Percentiles rank a stretch among this genome's conserved stretches.
Evolutionary conservation across 2,329 filamentous ascomycete species (phyloP).

Genomic region (Zopfia rhizophila): DNA sequence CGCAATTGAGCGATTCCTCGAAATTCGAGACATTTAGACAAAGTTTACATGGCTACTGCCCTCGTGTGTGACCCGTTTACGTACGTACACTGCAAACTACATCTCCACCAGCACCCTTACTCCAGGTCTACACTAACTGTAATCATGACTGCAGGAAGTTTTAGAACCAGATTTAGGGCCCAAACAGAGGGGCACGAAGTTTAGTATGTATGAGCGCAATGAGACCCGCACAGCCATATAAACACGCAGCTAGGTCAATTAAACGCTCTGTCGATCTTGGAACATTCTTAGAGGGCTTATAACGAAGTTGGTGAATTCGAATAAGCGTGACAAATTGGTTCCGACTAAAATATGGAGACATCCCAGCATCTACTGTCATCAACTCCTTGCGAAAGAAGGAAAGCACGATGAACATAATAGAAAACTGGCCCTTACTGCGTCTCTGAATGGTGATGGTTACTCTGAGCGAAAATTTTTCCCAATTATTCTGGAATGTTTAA

Average conservation of each 20-base stretch:
- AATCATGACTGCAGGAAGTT: no score
- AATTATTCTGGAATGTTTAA: no score
- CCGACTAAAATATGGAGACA: slow-evolving; percentile 20
- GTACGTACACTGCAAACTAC: no score
- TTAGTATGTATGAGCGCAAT: slow-evolving; percentile 47
- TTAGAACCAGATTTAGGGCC: no score
- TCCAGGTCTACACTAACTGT: no score
- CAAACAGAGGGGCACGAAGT: no score
- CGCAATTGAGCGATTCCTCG: no score
- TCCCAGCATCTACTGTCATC: slow-evolving; percentile 22
- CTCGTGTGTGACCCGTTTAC: no score
- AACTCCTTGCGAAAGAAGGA: background rate
- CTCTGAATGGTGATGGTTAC: background rate
- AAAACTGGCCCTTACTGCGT: background rate
- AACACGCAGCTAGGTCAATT: slow-evolving; percentile 51
- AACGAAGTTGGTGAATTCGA: slow-evolving; percentile 48
- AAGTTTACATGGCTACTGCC: no score
- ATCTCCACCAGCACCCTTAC: no score
- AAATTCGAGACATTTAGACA: no score
- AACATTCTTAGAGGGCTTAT: slow-evolving; percentile 54
- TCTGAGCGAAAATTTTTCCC: no score
- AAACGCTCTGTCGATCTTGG: slow-evolving; percentile 49
- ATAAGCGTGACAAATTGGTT: slow-evolving; percentile 55
- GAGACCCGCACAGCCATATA: slow-evolving; percentile 49
- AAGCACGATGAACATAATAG: background rate